Evolutionary conservation across 2,329 filamentous ascomycete genomes (phyloP), one percentile per base, ranked within the genome.

Genomic region (Xylariales sp.): DNA sequence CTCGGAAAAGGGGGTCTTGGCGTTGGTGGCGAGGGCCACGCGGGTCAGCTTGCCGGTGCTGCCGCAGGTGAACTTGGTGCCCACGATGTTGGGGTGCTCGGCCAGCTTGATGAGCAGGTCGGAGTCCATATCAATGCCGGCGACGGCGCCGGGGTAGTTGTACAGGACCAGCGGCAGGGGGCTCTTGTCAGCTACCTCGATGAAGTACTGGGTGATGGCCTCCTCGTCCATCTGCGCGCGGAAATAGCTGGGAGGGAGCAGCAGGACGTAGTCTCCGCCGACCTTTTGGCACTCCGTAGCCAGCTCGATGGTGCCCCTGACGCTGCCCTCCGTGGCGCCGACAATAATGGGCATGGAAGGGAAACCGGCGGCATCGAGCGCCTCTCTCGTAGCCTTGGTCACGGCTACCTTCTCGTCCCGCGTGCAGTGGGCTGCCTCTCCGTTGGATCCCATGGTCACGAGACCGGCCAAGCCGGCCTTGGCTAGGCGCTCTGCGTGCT

Each of bases 1-100:
- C 44, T 74, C 66, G 6, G 63, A 57, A 42, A 59, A 65, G 10
- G 83, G 79, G 0, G 83, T 88, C 60, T 81, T 78, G 40, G 88
- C 86, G 51, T 85, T 68, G 33, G 83, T 79, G 31, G 80, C 86
- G 12, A 75, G 64, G 6, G 88, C 87, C 5, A 95, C 86, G 21
- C 88, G 81, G 11, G 88, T 91, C 48, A 94, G 74, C 67, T 94
- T 95, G 47, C 88, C 88, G 1, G 87, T 93, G 69, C 88, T 93
- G 48, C 86, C 88, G 59, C 88, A 94, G 28, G 88, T 95, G 71
- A 95, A 94, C 63, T 95, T 95, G 39, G 87, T 90, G 45, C 88
- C 88, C 45, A 89, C 69, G 54, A 95, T 88, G 65, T 94, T 94
- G 48, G 81, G 79, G 65, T 94, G 88, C 57, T 81, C 67, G 30